These are phyloP conservation scores for Turnera subulata DNA, from an alignment of 345 rosid species.

Conservation along the genomic window DNA sequence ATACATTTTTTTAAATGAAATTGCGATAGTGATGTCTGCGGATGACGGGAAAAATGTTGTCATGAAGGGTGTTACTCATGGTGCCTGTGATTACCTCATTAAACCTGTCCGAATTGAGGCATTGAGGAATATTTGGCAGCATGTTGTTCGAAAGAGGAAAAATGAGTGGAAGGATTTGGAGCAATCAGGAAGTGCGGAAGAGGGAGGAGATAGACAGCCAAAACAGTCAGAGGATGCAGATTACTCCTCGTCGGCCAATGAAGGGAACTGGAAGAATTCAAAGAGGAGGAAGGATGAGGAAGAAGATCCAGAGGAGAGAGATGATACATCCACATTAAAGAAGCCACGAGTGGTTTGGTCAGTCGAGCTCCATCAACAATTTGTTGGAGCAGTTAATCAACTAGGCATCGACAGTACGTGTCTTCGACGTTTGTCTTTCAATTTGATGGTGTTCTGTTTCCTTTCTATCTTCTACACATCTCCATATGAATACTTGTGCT, in stretches of 20 bases:
- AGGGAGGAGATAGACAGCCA: slow-evolving; percentile 26
- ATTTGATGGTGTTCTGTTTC: neutral
- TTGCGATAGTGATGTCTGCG: slow-evolving; percentile 39
- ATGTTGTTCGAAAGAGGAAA: slow-evolving; percentile 24
- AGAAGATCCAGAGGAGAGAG: slow-evolving; percentile 52
- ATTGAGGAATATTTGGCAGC: slow-evolving; percentile 34
- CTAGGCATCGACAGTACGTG: slow-evolving; percentile 33
- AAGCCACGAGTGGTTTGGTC: slow-evolving; percentile 37
- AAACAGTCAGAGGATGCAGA: slow-evolving; percentile 26
- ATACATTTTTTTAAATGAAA: slow-evolving; percentile 2
- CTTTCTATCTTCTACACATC: neutral
- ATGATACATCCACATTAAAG: slow-evolving; percentile 60
- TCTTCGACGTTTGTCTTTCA: neutral
- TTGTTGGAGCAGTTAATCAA: slow-evolving; percentile 32
- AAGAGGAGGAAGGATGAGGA: slow-evolving; percentile 43
- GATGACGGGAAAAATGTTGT: slow-evolving; percentile 29
- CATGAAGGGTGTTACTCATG: slow-evolving; percentile 32
- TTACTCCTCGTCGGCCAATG: slow-evolving; percentile 30
- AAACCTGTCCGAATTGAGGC: slow-evolving; percentile 36
- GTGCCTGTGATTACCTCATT: slow-evolving; percentile 40
- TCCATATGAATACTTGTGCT: neutral
- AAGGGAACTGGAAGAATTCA: slow-evolving; percentile 27
- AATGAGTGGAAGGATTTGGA: slow-evolving; percentile 26
- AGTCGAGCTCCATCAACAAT: slow-evolving; percentile 34
- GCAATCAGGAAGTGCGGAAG: slow-evolving; percentile 32